These are phyloP conservation scores for Catharanthus roseus DNA, from an alignment of 257 asterid species.

Conservation along the genomic window DNA sequence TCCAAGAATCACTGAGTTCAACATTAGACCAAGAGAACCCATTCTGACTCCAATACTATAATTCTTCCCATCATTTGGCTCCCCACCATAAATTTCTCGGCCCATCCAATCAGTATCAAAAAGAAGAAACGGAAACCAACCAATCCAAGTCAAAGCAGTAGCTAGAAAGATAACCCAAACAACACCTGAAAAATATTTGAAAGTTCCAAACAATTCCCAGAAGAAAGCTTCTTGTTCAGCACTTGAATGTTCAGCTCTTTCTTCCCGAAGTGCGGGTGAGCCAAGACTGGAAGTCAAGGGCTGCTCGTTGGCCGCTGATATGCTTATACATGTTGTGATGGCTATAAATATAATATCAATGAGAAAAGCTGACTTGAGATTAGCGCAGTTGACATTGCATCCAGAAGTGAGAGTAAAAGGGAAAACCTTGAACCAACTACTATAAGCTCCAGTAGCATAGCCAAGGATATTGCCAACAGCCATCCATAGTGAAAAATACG, in stretches of 20 bases:
- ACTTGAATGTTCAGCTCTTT: constrained; percentile 29
- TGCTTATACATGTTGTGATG: constrained; percentile 56
- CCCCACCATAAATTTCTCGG: constrained; percentile 82
- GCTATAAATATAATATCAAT: constrained; percentile 60
- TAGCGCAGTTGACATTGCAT: constrained; percentile 73
- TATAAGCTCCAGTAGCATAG: constrained; percentile 77
- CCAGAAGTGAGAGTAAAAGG: constrained; percentile 66
- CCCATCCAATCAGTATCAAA: constrained; percentile 97
- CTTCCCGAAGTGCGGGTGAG: constrained; percentile 37
- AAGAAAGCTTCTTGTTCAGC: constrained; percentile 66
- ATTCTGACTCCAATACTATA: constrained; percentile 72
- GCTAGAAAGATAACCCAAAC: constrained; percentile 76
- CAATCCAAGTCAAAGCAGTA: constrained; percentile 75
- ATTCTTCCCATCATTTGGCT: constrained; percentile 65
- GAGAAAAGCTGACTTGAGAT: constrained; percentile 78
- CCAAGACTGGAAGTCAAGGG: constrained; percentile 30
- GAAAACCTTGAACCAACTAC: constrained; percentile 69
- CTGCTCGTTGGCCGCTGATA: constrained; percentile 60
- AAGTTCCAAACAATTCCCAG: constrained; percentile 74
- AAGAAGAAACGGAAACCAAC: constrained; percentile 84
- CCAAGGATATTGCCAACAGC: constrained; percentile 87
- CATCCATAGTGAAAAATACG: constrained; percentile 75
- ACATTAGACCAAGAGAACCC: constrained; percentile 74
- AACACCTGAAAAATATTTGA: constrained; percentile 54
- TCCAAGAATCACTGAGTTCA: constrained; percentile 87